phyloP scores from a whole-genome alignment of 1,284 basidiomycete species.

The Irpex sp. region DNA sequence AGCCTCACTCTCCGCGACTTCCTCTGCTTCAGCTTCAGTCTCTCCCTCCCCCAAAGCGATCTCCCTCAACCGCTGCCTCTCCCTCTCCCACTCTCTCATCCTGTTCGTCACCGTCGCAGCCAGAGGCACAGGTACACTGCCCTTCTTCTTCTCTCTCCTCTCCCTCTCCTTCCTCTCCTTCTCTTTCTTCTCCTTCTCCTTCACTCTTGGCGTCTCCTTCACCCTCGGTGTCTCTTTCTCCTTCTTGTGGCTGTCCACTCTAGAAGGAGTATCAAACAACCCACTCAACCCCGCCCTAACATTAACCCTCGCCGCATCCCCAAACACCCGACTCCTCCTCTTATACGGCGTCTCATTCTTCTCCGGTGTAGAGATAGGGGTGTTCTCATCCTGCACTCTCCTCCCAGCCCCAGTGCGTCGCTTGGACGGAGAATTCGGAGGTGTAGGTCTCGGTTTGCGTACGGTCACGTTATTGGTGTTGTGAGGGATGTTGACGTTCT shows the following conservation, averaged over 20 bases:
- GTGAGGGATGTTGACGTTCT: constrained; percentile 20
- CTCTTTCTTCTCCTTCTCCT: too few species aligned
- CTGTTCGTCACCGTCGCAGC: constrained; percentile 29
- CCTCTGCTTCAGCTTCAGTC: too few species aligned
- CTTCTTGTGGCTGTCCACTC: too few species aligned
- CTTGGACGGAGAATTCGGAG: constrained; percentile 16
- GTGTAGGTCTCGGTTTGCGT: constrained; percentile 22
- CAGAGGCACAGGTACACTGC: constrained; percentile 27
- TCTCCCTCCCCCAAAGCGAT: too few species aligned
- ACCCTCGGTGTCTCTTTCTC: too few species aligned
- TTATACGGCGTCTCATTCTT: constrained; percentile 9
- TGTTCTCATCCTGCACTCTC: not conserved
- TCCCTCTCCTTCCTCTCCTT: too few species aligned
- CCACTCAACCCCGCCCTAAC: too few species aligned
- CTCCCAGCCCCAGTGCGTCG: not conserved
- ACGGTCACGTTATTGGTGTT: constrained; percentile 7
- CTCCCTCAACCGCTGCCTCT: constrained; percentile 39
- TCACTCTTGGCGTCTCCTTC: too few species aligned
- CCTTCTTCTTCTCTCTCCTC: constrained; percentile 15
- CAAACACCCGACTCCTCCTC: constrained; percentile 17
- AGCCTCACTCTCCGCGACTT: too few species aligned
- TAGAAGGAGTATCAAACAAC: too few species aligned
- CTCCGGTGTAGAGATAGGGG: not conserved
- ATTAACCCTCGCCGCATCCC: constrained; percentile 9
- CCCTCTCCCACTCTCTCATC: constrained; percentile 54